A percentile compares a stretch with the other conserved stretches of the same genome.
Conservation (phyloP, 108 stramenopile species). For the Nitzschia inconspicua region DNA sequence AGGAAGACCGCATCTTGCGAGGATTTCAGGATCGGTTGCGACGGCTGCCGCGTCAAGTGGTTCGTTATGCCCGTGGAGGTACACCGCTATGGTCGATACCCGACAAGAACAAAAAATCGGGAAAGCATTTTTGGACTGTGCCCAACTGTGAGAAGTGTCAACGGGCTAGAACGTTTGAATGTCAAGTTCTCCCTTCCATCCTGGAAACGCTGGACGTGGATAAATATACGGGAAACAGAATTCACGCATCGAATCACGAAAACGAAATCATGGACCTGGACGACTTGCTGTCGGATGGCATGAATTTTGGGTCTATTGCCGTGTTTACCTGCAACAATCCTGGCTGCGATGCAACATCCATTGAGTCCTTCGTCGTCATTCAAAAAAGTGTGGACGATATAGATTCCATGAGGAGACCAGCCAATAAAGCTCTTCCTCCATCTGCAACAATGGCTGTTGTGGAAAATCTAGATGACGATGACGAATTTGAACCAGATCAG, state of each 20-base stretch:
- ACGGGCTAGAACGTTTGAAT: slow-evolving; percentile 54
- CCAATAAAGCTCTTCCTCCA: background rate
- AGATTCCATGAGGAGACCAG: slow-evolving; percentile 1
- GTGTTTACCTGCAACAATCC: slow-evolving; percentile 63
- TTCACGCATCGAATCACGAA: background rate
- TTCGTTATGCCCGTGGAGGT: slow-evolving; percentile 76
- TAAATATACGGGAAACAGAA: slow-evolving; percentile 15
- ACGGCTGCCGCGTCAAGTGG: slow-evolving; percentile 70
- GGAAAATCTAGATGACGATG: slow-evolving; percentile 39
- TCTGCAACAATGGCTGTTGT: slow-evolving; percentile 29
- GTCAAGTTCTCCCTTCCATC: slow-evolving; percentile 69
- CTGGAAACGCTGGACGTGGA: slow-evolving; percentile 76
- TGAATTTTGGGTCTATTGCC: slow-evolving; percentile 83
- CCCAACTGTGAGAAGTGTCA: slow-evolving; percentile 44
- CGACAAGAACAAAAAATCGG: slow-evolving; percentile 26
- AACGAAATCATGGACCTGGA: background rate
- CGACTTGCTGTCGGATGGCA: slow-evolving; percentile 46
- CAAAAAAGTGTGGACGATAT: slow-evolving; percentile 52
- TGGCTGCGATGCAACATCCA: slow-evolving; percentile 38
- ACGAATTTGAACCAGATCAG: slow-evolving; percentile 30
- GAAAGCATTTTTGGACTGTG: slow-evolving; percentile 5
- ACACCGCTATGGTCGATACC: slow-evolving; percentile 83
- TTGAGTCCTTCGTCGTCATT: slow-evolving; percentile 51
- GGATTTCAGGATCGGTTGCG: slow-evolving; percentile 66
- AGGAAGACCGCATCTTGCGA: slow-evolving; percentile 62